A percentile compares a stretch with the other conserved stretches of the same genome.
Conservation (phyloP, 1,284 basidiomycete species). For the Trichosporon coremiiforme region DNA sequence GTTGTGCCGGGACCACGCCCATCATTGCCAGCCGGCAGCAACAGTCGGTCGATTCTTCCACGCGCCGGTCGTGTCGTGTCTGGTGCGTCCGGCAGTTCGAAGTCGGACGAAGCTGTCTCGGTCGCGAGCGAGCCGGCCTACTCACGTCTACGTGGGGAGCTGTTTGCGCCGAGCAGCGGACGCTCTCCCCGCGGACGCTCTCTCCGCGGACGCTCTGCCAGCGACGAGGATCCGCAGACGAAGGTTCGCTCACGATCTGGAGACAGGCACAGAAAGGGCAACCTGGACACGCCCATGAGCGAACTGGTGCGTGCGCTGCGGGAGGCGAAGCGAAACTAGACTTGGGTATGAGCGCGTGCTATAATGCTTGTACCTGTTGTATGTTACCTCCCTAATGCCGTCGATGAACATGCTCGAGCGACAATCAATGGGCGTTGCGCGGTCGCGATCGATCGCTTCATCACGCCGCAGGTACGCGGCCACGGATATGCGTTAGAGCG, state of each 20-base stretch:
- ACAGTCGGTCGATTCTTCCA: not conserved
- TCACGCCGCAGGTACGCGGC: not conserved
- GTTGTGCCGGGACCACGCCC: not conserved
- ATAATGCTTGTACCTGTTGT: not conserved
- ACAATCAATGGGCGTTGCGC: not conserved
- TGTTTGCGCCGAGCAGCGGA: conserved; percentile 27
- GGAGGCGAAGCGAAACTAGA: conserved; percentile 4
- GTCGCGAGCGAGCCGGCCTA: conserved; percentile 48
- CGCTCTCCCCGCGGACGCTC: no score
- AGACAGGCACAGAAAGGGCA: not conserved
- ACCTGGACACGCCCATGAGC: conserved; percentile 10
- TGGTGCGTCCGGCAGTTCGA: conserved; percentile 11
- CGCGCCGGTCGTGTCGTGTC: conserved; percentile 4
- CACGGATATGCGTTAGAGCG: not conserved
- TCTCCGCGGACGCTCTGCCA: not conserved
- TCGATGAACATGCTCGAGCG: not conserved
- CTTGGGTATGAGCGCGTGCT: not conserved
- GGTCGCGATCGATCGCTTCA: not conserved
- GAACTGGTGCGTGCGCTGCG: conserved; percentile 28
- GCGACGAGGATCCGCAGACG: conserved; percentile 21
- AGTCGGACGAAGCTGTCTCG: conserved; percentile 24
- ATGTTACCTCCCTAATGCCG: not conserved
- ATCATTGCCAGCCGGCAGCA: not conserved
- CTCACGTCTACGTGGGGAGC: conserved; percentile 41
- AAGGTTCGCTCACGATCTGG: conserved; percentile 9